Conservation (phyloP, 371 early-diverging fungal species). For the Apophysomyces elegans region DNA sequence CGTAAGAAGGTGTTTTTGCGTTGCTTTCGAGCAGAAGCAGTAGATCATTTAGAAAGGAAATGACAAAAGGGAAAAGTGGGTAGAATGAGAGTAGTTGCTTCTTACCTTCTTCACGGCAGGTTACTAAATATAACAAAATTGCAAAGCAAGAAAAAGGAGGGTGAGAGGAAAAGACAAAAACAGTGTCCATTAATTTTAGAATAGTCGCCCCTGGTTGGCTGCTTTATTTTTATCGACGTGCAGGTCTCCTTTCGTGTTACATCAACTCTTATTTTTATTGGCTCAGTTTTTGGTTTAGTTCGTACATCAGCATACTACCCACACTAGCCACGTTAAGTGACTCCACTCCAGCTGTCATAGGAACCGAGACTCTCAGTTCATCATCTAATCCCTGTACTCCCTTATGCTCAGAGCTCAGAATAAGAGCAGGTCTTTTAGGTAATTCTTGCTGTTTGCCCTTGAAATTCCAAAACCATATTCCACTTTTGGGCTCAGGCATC, state of each 20-base stretch:
- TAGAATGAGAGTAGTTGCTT: neutral
- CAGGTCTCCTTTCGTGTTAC: constrained; percentile 4
- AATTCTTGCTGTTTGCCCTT: constrained; percentile 20
- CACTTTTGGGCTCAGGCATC: constrained; percentile 19
- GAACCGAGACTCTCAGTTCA: constrained; percentile 57
- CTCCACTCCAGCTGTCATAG: constrained; percentile 54
- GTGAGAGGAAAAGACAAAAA: constrained; percentile 13
- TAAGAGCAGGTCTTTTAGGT: constrained; percentile 52
- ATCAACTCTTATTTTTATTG: neutral
- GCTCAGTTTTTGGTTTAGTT: constrained; percentile 50
- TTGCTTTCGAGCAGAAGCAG: no score
- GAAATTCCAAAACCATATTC: constrained; percentile 46
- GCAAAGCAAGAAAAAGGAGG: constrained; percentile 16
- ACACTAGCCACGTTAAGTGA: constrained; percentile 60
- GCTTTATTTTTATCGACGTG: constrained; percentile 9
- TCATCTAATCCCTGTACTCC: constrained; percentile 45
- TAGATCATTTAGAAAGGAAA: neutral
- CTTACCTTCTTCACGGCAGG: constrained; percentile 7
- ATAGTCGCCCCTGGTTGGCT: constrained; percentile 8
- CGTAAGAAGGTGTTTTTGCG: no score
- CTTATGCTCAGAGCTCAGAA: constrained; percentile 59
- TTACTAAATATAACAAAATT: constrained; percentile 17
- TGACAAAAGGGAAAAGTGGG: neutral
- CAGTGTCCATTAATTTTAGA: constrained; percentile 10
- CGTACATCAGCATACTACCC: constrained; percentile 61